A percentile compares a stretch with the other conserved stretches of the same genome.
Conservation (phyloP, 306 rosid genomes). For the Acacia crassicarpa region DNA sequence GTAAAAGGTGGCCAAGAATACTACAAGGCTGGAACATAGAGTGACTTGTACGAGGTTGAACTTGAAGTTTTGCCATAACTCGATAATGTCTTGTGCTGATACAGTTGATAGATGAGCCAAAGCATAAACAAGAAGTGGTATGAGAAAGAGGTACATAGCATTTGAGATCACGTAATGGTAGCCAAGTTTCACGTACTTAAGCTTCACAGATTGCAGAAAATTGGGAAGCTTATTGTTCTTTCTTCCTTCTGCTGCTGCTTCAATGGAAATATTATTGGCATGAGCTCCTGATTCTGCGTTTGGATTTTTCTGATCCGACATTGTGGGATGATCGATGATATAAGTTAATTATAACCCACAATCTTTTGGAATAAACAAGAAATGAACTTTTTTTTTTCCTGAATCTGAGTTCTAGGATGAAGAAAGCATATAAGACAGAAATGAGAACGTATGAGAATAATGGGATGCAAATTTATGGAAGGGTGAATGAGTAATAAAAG, state of each 20-base stretch:
- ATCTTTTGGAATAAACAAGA: neutral
- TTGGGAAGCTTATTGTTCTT: constrained; percentile 52
- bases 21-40: constrained; percentile 51
- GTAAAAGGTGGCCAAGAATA: constrained; percentile 68
- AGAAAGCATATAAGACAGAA: neutral
- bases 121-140: constrained; percentile 50
- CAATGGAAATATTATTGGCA: neutral
- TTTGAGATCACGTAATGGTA: constrained; percentile 83
- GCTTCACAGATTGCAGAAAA: constrained; percentile 61
- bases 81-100: constrained; percentile 28
- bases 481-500: neutral
- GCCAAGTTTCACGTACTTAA: constrained; percentile 89
- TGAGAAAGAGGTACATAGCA: constrained; percentile 73
- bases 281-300: neutral
- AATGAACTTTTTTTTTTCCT: neutral
- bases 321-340: neutral
- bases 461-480: neutral
- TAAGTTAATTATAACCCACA: too few relatives aligned
- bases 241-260: neutral
- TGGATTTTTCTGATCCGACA: neutral
- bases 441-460: neutral
- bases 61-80: constrained; percentile 40
- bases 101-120: constrained; percentile 61
- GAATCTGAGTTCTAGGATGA: neutral
- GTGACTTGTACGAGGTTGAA: constrained; percentile 64